phyloP scores from a whole-genome alignment of 2,329 filamentous ascomycete genomes.

The Fusarium succisae region DNA sequence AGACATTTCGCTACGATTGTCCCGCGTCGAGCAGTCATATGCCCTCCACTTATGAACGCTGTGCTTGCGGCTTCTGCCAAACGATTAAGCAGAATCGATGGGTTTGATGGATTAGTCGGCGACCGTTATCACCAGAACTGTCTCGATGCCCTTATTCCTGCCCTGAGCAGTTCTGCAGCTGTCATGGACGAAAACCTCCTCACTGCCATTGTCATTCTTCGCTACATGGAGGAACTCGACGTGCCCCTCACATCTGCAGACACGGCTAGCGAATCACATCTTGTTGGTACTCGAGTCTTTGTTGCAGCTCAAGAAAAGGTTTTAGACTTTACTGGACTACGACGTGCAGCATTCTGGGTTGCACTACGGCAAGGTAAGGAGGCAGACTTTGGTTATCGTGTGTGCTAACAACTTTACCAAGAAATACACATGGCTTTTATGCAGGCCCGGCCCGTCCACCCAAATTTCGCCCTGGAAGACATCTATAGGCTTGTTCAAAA shows the following conservation, averaged over 20 bases:
- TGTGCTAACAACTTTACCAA: constrained; percentile 8
- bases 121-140: constrained; percentile 44
- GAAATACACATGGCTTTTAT: constrained; percentile 47
- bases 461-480: constrained; percentile 40
- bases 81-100: constrained; percentile 32
- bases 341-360: constrained; percentile 44
- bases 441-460: constrained; percentile 42
- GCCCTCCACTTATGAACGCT: constrained; percentile 43
- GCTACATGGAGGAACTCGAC: constrained; percentile 44
- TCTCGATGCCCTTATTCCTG: constrained; percentile 42
- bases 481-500: constrained; percentile 34
- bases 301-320: constrained; percentile 43
- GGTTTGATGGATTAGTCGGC: constrained; percentile 36
- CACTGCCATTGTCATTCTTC: constrained; percentile 44
- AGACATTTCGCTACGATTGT: constrained; percentile 44
- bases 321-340: constrained; percentile 41
- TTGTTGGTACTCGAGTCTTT: constrained; percentile 43
- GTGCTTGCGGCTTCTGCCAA: constrained; percentile 44
- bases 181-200: constrained; percentile 45
- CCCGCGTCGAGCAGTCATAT: constrained; percentile 40
- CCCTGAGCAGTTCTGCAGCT: constrained; percentile 38
- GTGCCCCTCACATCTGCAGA: constrained; percentile 31
- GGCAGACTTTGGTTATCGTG: not conserved
- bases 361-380: constrained; percentile 22
- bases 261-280: constrained; percentile 37